Base-by-base conservation (phyloP, 768 basidiomycete species). In the Xerocomellus amylosporus region DNA sequence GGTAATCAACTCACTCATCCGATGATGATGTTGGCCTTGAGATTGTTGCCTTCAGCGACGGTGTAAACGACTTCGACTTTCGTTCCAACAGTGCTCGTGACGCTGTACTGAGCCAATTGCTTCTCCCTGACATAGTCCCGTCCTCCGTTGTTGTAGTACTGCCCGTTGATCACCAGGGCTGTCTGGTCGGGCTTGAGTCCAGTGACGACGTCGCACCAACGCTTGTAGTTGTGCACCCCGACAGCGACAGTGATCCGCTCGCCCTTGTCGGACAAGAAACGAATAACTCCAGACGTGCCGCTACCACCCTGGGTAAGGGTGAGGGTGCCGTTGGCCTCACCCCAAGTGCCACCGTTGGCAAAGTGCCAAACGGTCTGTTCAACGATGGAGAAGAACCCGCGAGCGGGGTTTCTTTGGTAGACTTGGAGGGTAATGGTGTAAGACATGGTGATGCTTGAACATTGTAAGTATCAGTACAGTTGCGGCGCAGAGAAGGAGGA, bases 121-220 rank as follows among this genome's bases (percentile, higher is more conserved):
- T 24, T 24, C 24, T 24, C 24, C 24, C 24, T 24, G 24, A 24
- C 24, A 24, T 24, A 24, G 24, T 24, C 24, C 24, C 24, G 24
- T 4, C 24, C 24, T 24, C 24, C 24, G 24, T 24, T 24, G 24
- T 24, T 24, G 24, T 24, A 24, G 4, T 24, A 24, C 24, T 24
- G 24, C 24, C 24, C 24, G 24, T 24, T 24, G 24, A 24, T 24
- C 24, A 24, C 24, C 2, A 24, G 24, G 4, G 24, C 65, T 7
- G 69, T 73, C 33, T 68, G 47, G 24, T 44, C 54, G 17, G 49
- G 22, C 6, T 51, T 15, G 34, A 75, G 64, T 46, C 71, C 64
- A 4, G 74, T 64, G 49, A 75, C 63, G 42, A 73, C 66, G 55
- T 76, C 74, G 61, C 66, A 63, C 76, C 77, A 77, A 7, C 67